Conservation (phyloP, 164 flowering plant species). For the Tinospora cordifolia region DNA sequence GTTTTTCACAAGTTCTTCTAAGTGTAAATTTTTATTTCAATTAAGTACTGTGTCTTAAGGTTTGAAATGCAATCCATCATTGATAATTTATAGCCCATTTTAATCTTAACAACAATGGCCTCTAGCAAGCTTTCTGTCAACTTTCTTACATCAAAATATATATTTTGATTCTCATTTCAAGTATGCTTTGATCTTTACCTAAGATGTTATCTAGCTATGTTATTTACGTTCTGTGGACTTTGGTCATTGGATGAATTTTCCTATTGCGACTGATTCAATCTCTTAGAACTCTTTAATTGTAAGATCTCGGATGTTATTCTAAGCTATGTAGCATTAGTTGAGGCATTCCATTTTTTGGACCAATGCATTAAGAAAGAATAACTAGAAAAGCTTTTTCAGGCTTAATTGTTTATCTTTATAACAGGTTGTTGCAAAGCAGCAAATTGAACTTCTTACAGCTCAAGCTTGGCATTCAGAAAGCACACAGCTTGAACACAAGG, state of each 20-base stretch:
- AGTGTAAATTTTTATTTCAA: not conserved
- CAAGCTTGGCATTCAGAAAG: slow-evolving; percentile 73
- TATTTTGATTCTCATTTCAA: too few species aligned
- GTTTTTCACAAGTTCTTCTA: not conserved
- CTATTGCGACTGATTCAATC: not conserved
- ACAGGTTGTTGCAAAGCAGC: slow-evolving; percentile 60
- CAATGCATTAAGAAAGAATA: not conserved
- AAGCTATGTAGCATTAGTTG: too few species aligned
- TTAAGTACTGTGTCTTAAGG: not conserved
- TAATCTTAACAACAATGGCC: too few species aligned
- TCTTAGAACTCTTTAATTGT: not conserved
- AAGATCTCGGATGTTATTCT: too few species aligned
- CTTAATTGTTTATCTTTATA: not conserved
- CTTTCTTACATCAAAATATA: too few species aligned
- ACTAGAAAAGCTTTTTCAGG: not conserved
- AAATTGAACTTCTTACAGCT: slow-evolving; percentile 63
- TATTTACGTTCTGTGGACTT: not conserved
- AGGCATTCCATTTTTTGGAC: too few species aligned
- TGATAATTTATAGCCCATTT: not conserved
- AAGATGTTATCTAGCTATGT: not conserved
- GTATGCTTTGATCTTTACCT: not conserved
- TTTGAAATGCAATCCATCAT: not conserved
- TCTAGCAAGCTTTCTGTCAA: too few species aligned
- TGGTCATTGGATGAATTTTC: not conserved
- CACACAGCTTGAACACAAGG: slow-evolving; percentile 71